Percentiles rank a stretch among this genome's conserved stretches.
phyloP scores from a whole-genome alignment of 2,329 filamentous ascomycete genomes.

The Cadophora luteo-olivacea region DNA sequence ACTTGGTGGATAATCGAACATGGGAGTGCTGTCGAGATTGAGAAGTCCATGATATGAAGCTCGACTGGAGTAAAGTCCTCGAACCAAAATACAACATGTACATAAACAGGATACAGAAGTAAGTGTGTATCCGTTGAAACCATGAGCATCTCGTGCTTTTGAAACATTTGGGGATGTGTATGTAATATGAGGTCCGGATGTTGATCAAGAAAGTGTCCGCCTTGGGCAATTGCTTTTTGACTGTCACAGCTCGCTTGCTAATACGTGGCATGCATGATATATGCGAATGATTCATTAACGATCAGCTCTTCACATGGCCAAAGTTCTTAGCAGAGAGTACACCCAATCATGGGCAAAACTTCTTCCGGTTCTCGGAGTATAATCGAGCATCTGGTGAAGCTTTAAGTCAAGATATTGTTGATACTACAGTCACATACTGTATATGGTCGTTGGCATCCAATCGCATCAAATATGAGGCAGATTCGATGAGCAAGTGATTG shows the following conservation, averaged over 20 bases:
- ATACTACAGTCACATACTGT: neutral
- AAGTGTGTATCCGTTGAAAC: no score
- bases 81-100: no score
- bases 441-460: neutral
- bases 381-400: neutral
- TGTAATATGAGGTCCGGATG: no score
- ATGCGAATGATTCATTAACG: neutral
- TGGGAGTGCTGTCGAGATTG: no score
- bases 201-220: no score
- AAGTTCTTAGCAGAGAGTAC: neutral
- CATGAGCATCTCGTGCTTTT: no score
- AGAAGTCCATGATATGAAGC: no score
- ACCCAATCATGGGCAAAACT: neutral
- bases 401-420: neutral
- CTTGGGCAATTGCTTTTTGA: no score
- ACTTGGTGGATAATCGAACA: no score
- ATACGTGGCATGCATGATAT: neutral
- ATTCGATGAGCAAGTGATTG: neutral
- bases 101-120: no score
- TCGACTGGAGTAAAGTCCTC: no score
- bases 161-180: no score
- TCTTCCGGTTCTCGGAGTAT: neutral
- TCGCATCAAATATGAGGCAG: neutral
- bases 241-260: neutral
- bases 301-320: neutral